Percentiles rank a stretch among this genome's conserved stretches.
phyloP scores from a whole-genome alignment of 371 early-diverging fungal species.

The Smittium mucronatum region DNA sequence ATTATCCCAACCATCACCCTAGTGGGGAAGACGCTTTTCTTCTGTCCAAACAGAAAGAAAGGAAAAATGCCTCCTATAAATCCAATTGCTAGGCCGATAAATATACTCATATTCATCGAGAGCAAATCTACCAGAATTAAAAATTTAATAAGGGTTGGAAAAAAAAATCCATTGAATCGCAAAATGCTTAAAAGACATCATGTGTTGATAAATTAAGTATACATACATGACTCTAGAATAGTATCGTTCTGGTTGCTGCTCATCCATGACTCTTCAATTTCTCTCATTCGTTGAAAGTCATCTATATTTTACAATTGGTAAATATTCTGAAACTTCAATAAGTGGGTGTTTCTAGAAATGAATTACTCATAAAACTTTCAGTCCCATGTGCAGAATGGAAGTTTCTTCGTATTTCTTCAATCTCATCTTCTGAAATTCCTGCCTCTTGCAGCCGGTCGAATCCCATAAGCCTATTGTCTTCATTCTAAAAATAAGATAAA shows the following conservation, averaged over 20 bases:
- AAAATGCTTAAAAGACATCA: background rate
- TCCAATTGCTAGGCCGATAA: constrained; percentile 3
- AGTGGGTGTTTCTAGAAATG: background rate
- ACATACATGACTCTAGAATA: constrained; percentile 6
- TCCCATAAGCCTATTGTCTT: constrained; percentile 2
- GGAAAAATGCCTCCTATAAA: constrained; percentile 10
- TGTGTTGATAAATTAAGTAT: background rate
- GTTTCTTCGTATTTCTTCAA: constrained; percentile 10
- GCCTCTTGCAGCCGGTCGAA: constrained; percentile 8
- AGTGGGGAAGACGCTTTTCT: background rate
- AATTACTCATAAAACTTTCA: background rate
- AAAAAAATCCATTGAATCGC: background rate
- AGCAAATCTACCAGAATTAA: background rate
- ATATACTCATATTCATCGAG: background rate
- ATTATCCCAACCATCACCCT: background rate
- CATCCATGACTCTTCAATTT: constrained; percentile 12
- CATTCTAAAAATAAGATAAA: background rate
- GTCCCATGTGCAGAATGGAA: constrained; percentile 10
- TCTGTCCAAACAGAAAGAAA: background rate
- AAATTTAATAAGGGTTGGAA: background rate
- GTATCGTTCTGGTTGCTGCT: constrained; percentile 3
- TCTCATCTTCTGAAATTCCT: constrained; percentile 6
- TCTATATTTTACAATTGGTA: background rate
- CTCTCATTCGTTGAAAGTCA: constrained; percentile 5
- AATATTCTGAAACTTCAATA: background rate